Evolutionary conservation across 352 stramenopile genomes (phyloP), one percentile per base, ranked within the genome.

Genomic region (Aphanomyces astaci): DNA sequence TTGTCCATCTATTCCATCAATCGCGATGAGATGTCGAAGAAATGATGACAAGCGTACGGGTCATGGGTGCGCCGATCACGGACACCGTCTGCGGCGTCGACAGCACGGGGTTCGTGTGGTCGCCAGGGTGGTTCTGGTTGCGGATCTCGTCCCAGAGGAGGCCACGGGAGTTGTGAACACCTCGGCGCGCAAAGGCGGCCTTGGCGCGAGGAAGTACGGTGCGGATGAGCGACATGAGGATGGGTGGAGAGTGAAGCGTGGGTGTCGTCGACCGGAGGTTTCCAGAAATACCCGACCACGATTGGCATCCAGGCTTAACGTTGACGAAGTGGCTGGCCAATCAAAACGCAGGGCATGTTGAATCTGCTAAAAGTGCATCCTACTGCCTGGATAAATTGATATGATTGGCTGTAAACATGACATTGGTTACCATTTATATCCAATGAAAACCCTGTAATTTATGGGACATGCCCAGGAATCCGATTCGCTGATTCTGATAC

Each of bases 41-140:
- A n/a, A n/a, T n/a, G n/a, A n/a, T n/a, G n/a, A n/a, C 10, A 63
- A 17, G 72, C 79, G 43, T 74, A 94, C 86, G 87, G 10, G 85
- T 95, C 86, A 95, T 95, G 25, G 86, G 86, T n/a, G 84, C 86
- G 71, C 86, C 86, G 52, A 95, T 95, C 45, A 95, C 69, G 0
- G 83, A 75, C 43, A 92, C 86, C 0, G 86, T 93, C 60, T 88
- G 78, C 43, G 86, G 86, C 48, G 77, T 64, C 39, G 70, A 68
- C 51, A 94, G 64, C 57, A 80, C 57, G 62, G 77, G 70, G 71
- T 89, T 92, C 65, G 64, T 70, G 31, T 87, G 63, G 19, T 80
- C 75, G n/a, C 56, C 66, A 4, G 82, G 70, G 73, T 92, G 84
- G 49, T 77, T 64, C 62, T 92, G 82, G n/a, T 76, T 68, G 9